These are phyloP conservation scores for Schizopora paradoxa DNA, from an alignment of 1,284 basidiomycete species.

Conservation along the genomic window DNA sequence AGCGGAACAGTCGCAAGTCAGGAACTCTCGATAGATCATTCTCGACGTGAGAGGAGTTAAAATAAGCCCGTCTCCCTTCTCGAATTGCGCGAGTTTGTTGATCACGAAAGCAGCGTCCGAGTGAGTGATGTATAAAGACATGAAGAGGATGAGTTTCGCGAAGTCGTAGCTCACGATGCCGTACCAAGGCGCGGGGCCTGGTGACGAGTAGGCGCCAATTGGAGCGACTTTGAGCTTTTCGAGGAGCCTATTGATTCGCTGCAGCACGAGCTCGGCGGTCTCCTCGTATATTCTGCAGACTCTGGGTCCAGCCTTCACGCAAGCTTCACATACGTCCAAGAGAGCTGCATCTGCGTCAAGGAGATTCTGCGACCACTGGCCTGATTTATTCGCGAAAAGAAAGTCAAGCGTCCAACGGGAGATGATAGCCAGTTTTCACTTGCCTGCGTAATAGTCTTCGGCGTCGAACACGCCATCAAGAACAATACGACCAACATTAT, in stretches of 20 bases:
- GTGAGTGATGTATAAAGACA: constrained; percentile 2
- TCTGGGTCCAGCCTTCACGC: constrained; percentile 20
- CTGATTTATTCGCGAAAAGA: constrained; percentile 3
- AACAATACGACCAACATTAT: constrained; percentile 20
- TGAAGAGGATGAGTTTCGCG: background rate
- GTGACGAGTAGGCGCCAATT: constrained; percentile 1
- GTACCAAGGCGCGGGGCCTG: background rate
- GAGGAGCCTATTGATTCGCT: constrained; percentile 15
- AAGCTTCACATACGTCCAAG: constrained; percentile 16
- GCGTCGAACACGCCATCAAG: constrained; percentile 18
- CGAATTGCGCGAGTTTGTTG: background rate
- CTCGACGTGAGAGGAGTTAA: background rate
- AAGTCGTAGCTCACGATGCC: background rate
- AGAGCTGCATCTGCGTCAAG: constrained; percentile 20
- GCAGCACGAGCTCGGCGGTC: constrained; percentile 14
- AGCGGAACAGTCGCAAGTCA: constrained; percentile 6
- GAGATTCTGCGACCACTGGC: constrained; percentile 19
- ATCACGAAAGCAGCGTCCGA: background rate
- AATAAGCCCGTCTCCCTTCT: background rate
- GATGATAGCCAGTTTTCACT: background rate
- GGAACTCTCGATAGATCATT: background rate
- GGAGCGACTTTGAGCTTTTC: background rate
- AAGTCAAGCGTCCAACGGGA: too few species aligned
- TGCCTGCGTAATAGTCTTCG: constrained; percentile 12
- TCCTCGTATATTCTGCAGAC: constrained; percentile 19